Evolutionary conservation across 2,329 filamentous ascomycete species (phyloP), one percentile per base, ranked within the genome.

Genomic region (Uncinocarpus reesii): DNA sequence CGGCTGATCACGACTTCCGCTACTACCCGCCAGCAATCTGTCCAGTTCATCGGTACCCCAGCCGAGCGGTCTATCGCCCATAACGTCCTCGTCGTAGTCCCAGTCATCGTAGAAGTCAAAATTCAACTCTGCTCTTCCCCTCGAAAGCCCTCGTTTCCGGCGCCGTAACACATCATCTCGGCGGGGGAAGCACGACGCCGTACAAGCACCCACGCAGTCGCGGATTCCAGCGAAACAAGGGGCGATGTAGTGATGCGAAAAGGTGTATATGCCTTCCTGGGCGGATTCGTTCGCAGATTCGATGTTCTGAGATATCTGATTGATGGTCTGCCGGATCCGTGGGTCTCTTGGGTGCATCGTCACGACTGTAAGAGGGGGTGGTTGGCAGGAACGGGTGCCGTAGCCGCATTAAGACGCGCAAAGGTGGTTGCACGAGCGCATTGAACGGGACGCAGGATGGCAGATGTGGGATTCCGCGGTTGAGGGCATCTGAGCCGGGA

Each of bases 91-190:
- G 47, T 79, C 75, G 38, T 77, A 74, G 52, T 95, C 87, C 90
- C 90, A 96, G 66, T 95, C 90, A 66, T 95, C 90, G 70, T 96
- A 96, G 64, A 96, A 96, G 65, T 95, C 90, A 63, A 96, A 96
- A 60, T 79, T 89, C 58, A 84, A 79, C 66, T 95, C 89, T 23
- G 88, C 84, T 44, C 80, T 67, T 2, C 78, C 79, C 52, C 71
- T 64, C 48, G 69, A 66, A 18, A 73, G 67, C 15, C 67, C 68
- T 29, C 83, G 77, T 58, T 87, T 80, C 52, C 82, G 73, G 49
- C 86, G 79, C 24, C 85, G 80, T 42, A 80, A 71, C 50, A 84
- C 80, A 61, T 90, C 85, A 57, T 89, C 84, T 47, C 79, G 78
- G 59, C 79, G 80, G 47, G 85, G 83, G 29, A 71, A 62, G 54